These are phyloP conservation scores for Carex myosuroides DNA, from an alignment of 176 grass and related monocot species.

Conservation along the genomic window DNA sequence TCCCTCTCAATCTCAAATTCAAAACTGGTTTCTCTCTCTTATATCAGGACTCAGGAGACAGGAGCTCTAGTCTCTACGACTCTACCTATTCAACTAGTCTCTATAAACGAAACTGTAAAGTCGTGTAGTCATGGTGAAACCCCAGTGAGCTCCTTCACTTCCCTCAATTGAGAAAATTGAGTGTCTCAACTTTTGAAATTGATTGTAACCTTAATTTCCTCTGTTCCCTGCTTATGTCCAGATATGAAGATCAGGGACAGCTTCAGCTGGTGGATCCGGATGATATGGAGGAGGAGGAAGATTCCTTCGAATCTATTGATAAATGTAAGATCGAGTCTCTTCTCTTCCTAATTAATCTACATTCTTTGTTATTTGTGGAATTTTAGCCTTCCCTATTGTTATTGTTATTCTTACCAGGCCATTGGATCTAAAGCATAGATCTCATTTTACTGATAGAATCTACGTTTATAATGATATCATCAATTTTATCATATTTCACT, in stretches of 20 bases:
- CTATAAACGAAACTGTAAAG: neutral
- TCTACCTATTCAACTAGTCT: neutral
- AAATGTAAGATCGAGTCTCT: slow-evolving; percentile 36
- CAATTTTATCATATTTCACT: neutral
- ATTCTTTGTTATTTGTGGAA: slow-evolving; percentile 11
- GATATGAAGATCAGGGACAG: slow-evolving; percentile 67
- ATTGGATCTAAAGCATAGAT: neutral
- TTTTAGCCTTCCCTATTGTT: neutral
- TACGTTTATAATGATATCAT: neutral
- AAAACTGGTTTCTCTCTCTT: neutral
- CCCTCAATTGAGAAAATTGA: neutral
- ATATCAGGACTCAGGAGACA: neutral
- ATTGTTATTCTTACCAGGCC: neutral
- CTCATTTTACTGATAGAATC: neutral
- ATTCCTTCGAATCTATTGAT: slow-evolving; percentile 85
- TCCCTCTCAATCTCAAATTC: slow-evolving; percentile 15
- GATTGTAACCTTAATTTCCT: neutral
- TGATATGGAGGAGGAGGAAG: slow-evolving; percentile 59
- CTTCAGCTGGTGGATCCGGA: slow-evolving; percentile 84
- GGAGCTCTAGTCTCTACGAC: neutral
- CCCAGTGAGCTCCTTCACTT: slow-evolving; percentile 3
- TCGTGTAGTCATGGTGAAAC: neutral
- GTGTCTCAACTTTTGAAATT: neutral
- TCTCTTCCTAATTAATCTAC: neutral
- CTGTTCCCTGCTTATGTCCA: slow-evolving; percentile 12